Percentiles rank a stretch among this genome's conserved stretches.
Evolutionary conservation across 192 early-diverging fungal species (phyloP).

Genomic region (Umbelopsis ramanniana): DNA sequence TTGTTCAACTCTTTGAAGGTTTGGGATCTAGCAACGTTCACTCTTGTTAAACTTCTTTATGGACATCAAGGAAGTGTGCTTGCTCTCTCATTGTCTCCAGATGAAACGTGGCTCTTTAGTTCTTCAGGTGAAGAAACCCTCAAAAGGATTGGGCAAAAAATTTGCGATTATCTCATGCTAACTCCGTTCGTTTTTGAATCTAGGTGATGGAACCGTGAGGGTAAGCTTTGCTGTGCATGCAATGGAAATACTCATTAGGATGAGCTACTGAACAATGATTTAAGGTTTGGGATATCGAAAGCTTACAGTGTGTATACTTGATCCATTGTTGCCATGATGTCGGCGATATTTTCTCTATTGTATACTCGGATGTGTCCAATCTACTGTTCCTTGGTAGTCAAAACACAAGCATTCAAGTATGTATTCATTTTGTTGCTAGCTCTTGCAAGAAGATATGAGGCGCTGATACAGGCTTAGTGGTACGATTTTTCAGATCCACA

Average conservation of each 20-base stretch:
- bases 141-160: neutral
- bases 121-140: conserved; percentile 53
- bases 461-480: conserved; percentile 31
- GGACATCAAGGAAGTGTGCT: conserved; percentile 57
- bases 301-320: conserved; percentile 61
- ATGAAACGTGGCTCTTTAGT: conserved; percentile 54
- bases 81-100: conserved; percentile 47
- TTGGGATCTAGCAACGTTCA: conserved; percentile 56
- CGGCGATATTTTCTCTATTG: conserved; percentile 71
- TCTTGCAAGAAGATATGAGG: conserved; percentile 28
- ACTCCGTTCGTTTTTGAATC: conserved; percentile 32
- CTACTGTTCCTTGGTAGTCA: conserved; percentile 75
- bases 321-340: conserved; percentile 73
- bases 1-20: conserved; percentile 32
- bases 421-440: neutral
- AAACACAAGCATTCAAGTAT: conserved; percentile 77
- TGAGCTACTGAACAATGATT: neutral
- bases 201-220: conserved; percentile 74
- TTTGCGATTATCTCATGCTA: neutral
- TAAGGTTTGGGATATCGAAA: conserved; percentile 66
- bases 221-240: conserved; percentile 22
- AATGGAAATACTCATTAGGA: neutral
- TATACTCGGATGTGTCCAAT: conserved; percentile 56
- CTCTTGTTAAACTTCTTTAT: conserved; percentile 48
- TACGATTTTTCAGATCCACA: conserved; percentile 43